Evolutionary conservation across 331 rosid genomes (phyloP).

Genomic region (Prunus yedoensis): DNA sequence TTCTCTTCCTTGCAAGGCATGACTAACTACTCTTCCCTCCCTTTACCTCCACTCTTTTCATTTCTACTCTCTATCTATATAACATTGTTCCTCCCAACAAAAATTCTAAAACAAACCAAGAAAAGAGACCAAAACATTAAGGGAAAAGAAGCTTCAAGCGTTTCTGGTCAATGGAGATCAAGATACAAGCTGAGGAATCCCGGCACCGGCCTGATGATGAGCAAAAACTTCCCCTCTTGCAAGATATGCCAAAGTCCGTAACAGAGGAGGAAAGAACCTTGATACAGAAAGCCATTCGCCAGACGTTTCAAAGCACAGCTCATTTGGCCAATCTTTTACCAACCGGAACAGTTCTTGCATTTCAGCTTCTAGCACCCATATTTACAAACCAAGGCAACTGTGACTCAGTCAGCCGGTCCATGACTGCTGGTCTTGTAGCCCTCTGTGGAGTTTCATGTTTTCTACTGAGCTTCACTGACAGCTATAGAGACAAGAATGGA

Average conservation of each 20-base stretch:
- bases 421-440: slow-evolving; percentile 62
- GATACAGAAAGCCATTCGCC: slow-evolving; percentile 70
- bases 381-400: slow-evolving; percentile 71
- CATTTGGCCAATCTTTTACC: slow-evolving; percentile 90
- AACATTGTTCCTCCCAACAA: slow-evolving; percentile 15
- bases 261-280: slow-evolving; percentile 41
- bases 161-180: slow-evolving; percentile 51
- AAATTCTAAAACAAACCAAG: slow-evolving; percentile 4
- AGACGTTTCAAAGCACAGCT: slow-evolving; percentile 79
- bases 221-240: slow-evolving; percentile 52
- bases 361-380: slow-evolving; percentile 79
- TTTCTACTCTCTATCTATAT: slow-evolving; percentile 5
- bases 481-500: slow-evolving; percentile 67
- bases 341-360: slow-evolving; percentile 83
- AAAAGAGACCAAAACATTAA: slow-evolving; percentile 23
- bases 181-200: slow-evolving; percentile 25
- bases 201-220: slow-evolving; percentile 23
- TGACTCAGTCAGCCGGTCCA: slow-evolving; percentile 51
- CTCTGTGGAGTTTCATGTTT: slow-evolving; percentile 65
- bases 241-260: slow-evolving; percentile 36
- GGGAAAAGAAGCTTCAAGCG: slow-evolving; percentile 9
- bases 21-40: slow-evolving; percentile 8
- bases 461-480: slow-evolving; percentile 72
- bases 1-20: slow-evolving; percentile 61
- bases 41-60: slow-evolving; percentile 28